A percentile compares a stretch with the other conserved stretches of the same genome.
These are phyloP conservation scores for Keithomyces neogunnii DNA, from an alignment of 2,329 filamentous ascomycete species.

Conservation along the genomic window DNA sequence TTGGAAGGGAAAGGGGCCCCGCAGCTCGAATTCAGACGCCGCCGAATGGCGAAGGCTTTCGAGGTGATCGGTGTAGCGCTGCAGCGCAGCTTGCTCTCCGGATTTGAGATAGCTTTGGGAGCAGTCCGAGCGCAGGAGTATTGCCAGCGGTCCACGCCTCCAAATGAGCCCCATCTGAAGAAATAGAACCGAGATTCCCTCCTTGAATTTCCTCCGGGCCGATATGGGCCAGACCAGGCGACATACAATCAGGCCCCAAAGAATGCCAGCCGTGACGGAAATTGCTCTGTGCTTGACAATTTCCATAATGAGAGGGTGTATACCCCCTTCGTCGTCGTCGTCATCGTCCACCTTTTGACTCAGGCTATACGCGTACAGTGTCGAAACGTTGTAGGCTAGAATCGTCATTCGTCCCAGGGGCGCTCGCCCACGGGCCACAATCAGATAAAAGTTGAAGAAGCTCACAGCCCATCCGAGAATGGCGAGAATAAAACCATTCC, in stretches of 20 bases:
- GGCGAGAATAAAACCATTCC: slow-evolving; percentile 62
- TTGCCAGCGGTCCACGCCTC: slow-evolving; percentile 80
- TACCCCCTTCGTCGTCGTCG: slow-evolving; percentile 72
- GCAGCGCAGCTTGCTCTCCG: slow-evolving; percentile 74
- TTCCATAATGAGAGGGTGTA: slow-evolving; percentile 69
- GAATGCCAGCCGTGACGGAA: slow-evolving; percentile 69
- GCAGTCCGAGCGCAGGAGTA: slow-evolving; percentile 51
- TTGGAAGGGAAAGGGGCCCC: slow-evolving; percentile 68
- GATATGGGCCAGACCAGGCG: slow-evolving; percentile 84
- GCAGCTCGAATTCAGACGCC: slow-evolving; percentile 70
- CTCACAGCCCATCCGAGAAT: slow-evolving; percentile 72
- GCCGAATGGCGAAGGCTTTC: slow-evolving; percentile 64
- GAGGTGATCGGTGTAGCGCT: slow-evolving; percentile 62
- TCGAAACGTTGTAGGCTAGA: slow-evolving; percentile 86
- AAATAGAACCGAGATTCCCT: slow-evolving; percentile 76
- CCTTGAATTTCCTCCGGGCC: slow-evolving; percentile 73
- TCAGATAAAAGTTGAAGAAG: slow-evolving; percentile 75
- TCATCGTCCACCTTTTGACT: slow-evolving; percentile 65
- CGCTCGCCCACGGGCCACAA: slow-evolving; percentile 68
- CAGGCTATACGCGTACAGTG: slow-evolving; percentile 82
- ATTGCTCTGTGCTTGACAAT: slow-evolving; percentile 79
- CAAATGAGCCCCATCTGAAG: slow-evolving; percentile 87
- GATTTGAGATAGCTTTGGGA: slow-evolving; percentile 66
- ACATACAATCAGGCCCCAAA: slow-evolving; percentile 84
- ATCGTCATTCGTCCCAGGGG: slow-evolving; percentile 86